Percentiles rank a stretch among this genome's conserved stretches.
Conservation (phyloP, 306 rosid genomes). For the Vigna trinervia region DNA sequence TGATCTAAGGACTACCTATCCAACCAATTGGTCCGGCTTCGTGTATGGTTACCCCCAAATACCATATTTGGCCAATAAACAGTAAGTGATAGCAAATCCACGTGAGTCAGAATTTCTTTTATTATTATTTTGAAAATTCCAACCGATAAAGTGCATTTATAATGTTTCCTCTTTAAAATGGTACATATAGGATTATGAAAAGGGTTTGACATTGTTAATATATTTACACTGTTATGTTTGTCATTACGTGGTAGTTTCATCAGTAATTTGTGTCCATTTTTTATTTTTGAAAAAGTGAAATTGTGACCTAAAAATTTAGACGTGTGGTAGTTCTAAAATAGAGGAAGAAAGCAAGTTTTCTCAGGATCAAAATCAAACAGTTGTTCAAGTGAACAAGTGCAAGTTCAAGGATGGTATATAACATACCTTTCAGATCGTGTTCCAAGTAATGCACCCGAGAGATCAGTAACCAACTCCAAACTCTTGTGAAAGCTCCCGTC, state of each 20-base stretch:
- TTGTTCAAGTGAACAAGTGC: constrained; percentile 12
- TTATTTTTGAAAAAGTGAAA: background rate
- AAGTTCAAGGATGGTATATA: constrained; percentile 19
- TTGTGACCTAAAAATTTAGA: background rate
- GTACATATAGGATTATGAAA: background rate
- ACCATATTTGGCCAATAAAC: background rate
- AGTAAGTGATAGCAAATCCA: background rate
- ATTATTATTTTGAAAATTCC: background rate
- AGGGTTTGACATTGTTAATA: background rate
- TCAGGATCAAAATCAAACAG: constrained; percentile 22
- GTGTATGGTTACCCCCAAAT: background rate
- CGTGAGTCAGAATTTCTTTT: background rate
- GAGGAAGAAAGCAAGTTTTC: constrained; percentile 10
- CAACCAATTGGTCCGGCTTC: background rate
- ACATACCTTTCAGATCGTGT: constrained; percentile 79
- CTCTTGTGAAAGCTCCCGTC: constrained; percentile 94
- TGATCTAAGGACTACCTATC: background rate
- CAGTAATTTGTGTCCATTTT: background rate
- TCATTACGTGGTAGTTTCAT: background rate
- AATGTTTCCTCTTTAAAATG: background rate
- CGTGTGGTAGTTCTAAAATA: background rate
- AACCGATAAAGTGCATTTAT: background rate
- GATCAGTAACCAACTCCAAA: constrained; percentile 83
- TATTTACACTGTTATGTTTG: background rate
- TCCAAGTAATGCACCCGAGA: constrained; percentile 91